These are phyloP conservation scores for Plasmopara muralis DNA, from an alignment of 352 stramenopile genomes.

Conservation along the genomic window DNA sequence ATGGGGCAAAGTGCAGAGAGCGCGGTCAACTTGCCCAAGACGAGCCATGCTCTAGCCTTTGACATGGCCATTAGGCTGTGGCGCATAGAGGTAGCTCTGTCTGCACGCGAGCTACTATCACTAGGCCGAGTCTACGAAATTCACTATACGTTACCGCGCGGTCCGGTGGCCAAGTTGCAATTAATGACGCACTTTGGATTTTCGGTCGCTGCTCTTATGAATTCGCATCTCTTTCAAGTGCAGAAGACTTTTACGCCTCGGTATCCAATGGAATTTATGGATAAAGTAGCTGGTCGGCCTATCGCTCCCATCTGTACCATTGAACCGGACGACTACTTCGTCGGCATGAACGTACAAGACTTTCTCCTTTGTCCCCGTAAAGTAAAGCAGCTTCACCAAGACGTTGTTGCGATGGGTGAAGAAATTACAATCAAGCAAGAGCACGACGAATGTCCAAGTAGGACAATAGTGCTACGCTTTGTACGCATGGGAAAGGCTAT, in stretches of 20 bases:
- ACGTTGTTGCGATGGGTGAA: constrained; percentile 21
- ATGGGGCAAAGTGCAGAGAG: constrained; percentile 3
- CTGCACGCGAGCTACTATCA: constrained; percentile 44
- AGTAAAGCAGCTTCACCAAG: constrained; percentile 38
- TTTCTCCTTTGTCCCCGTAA: constrained; percentile 41
- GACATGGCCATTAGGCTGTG: constrained; percentile 42
- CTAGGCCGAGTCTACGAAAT: constrained; percentile 53
- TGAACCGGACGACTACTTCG: constrained; percentile 90
- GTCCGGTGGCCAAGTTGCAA: constrained; percentile 6
- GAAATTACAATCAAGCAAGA: constrained; percentile 17
- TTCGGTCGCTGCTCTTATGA: constrained; percentile 35
- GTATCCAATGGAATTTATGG: constrained; percentile 31
- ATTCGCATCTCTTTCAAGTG: constrained; percentile 49
- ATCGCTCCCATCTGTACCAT: constrained; percentile 79
- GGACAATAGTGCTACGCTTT: constrained; percentile 47
- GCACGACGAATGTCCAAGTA: constrained; percentile 11
- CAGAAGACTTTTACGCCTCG: constrained; percentile 10
- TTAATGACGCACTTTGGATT: constrained; percentile 37
- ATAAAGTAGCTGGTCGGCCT: constrained; percentile 22
- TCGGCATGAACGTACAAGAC: constrained; percentile 51
- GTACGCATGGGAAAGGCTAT: constrained; percentile 41
- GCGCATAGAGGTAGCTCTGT: constrained; percentile 39
- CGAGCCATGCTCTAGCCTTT: constrained; percentile 20
- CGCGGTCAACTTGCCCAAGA: not conserved
- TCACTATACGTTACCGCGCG: constrained; percentile 32